These are phyloP conservation scores for Neonothopanus nambi DNA, from an alignment of 1,284 basidiomycete genomes.

Conservation along the genomic window DNA sequence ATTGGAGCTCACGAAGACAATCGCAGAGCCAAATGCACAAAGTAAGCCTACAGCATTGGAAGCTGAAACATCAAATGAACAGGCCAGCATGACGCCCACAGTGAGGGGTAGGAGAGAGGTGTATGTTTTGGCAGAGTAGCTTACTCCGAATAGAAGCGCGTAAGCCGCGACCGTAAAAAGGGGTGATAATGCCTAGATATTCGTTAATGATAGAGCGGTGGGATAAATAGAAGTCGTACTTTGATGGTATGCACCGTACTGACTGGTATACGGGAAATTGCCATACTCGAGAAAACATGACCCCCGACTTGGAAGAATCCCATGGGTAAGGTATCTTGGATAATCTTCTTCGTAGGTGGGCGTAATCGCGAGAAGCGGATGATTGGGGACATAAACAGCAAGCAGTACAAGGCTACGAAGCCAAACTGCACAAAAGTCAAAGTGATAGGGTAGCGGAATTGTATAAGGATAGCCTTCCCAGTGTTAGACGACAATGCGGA, in stretches of 20 bases:
- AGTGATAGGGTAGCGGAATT: constrained; percentile 87
- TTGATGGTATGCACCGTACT: constrained; percentile 99
- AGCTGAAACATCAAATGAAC: constrained; percentile 87
- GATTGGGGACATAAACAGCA: constrained; percentile 75
- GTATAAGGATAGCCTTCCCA: constrained; percentile 83
- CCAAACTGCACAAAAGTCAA: constrained; percentile 98
- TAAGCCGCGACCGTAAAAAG: constrained; percentile 97
- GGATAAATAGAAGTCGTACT: constrained; percentile 48
- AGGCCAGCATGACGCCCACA: constrained; percentile 96
- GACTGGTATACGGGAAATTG: constrained; percentile 94
- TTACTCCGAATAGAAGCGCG: constrained; percentile 88
- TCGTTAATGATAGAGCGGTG: not conserved
- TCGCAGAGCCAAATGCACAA: constrained; percentile 91
- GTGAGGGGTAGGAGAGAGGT: constrained; percentile 93
- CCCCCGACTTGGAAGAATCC: constrained; percentile 95
- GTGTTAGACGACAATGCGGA: constrained; percentile 90
- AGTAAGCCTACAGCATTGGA: constrained; percentile 83
- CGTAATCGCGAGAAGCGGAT: constrained; percentile 70
- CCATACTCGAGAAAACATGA: constrained; percentile 96
- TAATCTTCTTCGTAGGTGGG: constrained; percentile 69
- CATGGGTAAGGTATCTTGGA: constrained; percentile 86
- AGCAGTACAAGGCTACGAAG: constrained; percentile 87
- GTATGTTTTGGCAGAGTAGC: constrained; percentile 92
- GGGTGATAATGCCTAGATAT: constrained; percentile 84
- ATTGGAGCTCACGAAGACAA: constrained; percentile 97